Evolutionary conservation across 352 stramenopile genomes (phyloP).

Genomic region (Globisporangium heterothallicum): DNA sequence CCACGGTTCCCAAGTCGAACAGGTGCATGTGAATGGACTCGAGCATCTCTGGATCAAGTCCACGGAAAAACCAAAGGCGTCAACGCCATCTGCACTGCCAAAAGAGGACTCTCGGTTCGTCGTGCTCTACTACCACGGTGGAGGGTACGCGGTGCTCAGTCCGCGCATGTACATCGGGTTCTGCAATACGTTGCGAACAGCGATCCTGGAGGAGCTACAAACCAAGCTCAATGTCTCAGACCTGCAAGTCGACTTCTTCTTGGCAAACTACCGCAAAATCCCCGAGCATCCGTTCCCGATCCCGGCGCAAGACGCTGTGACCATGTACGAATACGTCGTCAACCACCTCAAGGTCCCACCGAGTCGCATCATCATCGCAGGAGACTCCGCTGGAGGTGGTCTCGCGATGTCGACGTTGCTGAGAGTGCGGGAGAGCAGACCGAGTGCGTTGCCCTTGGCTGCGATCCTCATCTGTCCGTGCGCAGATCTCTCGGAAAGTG

Average conservation of each 20-base stretch:
- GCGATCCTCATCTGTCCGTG: constrained; percentile 28
- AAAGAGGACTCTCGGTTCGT: constrained; percentile 13
- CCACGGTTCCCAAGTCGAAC: constrained; percentile 19
- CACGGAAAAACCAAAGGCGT: background rate
- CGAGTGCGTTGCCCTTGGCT: constrained; percentile 16
- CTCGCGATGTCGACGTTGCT: constrained; percentile 45
- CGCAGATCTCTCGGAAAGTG: constrained; percentile 18
- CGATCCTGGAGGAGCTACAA: constrained; percentile 19
- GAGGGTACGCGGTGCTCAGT: constrained; percentile 33
- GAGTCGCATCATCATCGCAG: constrained; percentile 33
- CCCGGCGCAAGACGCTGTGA: constrained; percentile 26
- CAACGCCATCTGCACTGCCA: background rate
- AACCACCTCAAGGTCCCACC: constrained; percentile 21
- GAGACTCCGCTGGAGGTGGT: constrained; percentile 40
- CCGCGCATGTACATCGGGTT: constrained; percentile 34
- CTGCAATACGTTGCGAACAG: constrained; percentile 14
- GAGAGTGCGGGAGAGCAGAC: constrained; percentile 23
- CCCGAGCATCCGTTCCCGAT: constrained; percentile 36
- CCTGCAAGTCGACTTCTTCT: constrained; percentile 27
- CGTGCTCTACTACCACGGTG: constrained; percentile 41
- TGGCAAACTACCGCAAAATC: constrained; percentile 49
- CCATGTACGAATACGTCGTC: constrained; percentile 37
- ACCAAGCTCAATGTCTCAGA: background rate
- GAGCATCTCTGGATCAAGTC: constrained; percentile 32
- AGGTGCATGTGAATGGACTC: constrained; percentile 22